Evolutionary conservation across 176 grass and related monocot genomes (phyloP).

Genomic region (Microstegium vimineum): DNA sequence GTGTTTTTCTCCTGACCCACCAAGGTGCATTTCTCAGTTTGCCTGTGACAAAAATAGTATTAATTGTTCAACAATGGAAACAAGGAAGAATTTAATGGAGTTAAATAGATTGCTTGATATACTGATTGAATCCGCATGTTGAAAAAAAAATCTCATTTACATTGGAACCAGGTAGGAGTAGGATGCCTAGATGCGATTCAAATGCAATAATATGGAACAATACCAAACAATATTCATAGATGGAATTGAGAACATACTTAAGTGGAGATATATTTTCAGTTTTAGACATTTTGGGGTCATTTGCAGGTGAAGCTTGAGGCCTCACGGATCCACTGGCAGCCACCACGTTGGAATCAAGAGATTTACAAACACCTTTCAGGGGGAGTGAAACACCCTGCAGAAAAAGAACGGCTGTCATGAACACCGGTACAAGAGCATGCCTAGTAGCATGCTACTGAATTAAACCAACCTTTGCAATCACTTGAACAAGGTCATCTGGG

Average conservation of each 20-base stretch:
- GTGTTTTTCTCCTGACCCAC: conserved; percentile 10
- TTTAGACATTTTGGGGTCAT: conserved; percentile 2
- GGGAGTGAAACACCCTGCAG: conserved; percentile 61
- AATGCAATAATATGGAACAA: neutral
- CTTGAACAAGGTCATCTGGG: conserved; percentile 81
- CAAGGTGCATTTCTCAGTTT: conserved; percentile 17
- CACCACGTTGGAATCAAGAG: conserved; percentile 24
- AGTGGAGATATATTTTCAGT: conserved; percentile 9
- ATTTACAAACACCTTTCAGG: conserved; percentile 36
- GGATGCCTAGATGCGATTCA: neutral
- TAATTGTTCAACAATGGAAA: conserved; percentile 20
- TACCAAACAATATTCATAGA: neutral
- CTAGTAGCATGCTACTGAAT: neutral
- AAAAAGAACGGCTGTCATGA: conserved; percentile 19
- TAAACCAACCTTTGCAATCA: conserved; percentile 72
- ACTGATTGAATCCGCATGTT: neutral
- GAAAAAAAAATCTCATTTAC: neutral
- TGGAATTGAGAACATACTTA: conserved; percentile 10
- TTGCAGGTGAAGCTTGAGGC: conserved; percentile 23
- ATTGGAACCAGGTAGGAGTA: neutral
- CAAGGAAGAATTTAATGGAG: neutral
- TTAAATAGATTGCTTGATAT: neutral
- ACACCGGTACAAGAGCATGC: conserved; percentile 3
- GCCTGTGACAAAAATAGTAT: conserved; percentile 42
- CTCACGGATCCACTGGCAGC: conserved; percentile 1